Conservation (phyloP, 148 eudicot genomes). For the Chenopodium berlandieri region DNA sequence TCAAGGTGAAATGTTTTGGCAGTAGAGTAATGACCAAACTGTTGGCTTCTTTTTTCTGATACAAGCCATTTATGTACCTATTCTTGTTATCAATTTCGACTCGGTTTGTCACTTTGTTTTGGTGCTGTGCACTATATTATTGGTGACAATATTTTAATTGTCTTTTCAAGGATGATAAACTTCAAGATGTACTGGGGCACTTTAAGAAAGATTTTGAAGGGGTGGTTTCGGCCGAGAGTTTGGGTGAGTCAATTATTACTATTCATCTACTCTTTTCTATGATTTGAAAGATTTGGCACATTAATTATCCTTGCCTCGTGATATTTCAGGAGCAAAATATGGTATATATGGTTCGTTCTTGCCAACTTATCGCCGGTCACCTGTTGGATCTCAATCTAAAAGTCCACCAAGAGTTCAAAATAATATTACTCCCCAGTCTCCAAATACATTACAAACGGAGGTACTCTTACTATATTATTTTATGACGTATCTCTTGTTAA, state of each 20-base stretch:
- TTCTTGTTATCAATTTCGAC: neutral
- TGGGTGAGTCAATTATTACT: constrained; percentile 60
- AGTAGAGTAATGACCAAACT: neutral
- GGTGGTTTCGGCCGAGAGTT: constrained; percentile 85
- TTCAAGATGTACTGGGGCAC: constrained; percentile 89
- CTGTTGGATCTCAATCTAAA: constrained; percentile 54
- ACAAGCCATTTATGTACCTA: neutral
- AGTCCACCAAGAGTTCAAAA: constrained; percentile 56
- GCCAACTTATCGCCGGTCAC: constrained; percentile 78
- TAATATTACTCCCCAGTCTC: constrained; percentile 41
- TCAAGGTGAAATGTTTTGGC: neutral
- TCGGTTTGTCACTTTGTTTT: constrained; percentile 5
- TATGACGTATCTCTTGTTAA: neutral
- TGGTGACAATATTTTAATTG: constrained; percentile 8
- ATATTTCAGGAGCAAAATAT: constrained; percentile 73
- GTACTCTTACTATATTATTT: constrained; percentile 35
- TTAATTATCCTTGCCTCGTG: constrained; percentile 31
- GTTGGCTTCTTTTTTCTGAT: constrained; percentile 4
- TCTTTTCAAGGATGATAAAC: constrained; percentile 78
- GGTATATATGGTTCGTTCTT: constrained; percentile 96
- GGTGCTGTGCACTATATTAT: neutral
- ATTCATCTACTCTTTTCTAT: constrained; percentile 17
- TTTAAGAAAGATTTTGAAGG: constrained; percentile 98
- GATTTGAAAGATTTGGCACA: constrained; percentile 10
- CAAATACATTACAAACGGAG: constrained; percentile 57